Base-by-base conservation (phyloP, 1,139 yeast genomes). In the Nakaseomyces delphensis region DNA sequence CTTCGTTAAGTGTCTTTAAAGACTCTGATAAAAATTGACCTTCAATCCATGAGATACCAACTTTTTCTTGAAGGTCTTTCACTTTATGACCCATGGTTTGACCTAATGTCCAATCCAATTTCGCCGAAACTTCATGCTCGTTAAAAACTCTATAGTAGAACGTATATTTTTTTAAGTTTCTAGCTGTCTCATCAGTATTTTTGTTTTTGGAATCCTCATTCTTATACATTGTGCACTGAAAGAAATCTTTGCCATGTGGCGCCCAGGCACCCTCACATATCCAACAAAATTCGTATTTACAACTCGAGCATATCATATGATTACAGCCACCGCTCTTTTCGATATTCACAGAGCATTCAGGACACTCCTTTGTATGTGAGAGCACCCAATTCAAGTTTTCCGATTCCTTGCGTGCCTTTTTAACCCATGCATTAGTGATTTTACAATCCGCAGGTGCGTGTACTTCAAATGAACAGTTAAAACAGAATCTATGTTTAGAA, bases 301-400 rank as follows among this genome's bases (percentile, higher is more conserved):
- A 91, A 48, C 79, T 81, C 4, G 75, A 69, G 61, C 99, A 91
- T 0, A 79, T 74, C 96, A 91, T 89, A 64, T 91, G 98, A 64
- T 91, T 89, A 64, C 97, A 91, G 0, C 97, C 97, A 24, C 96
- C 97, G 58, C 82, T 83, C 58, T 89, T 83, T 55, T 84, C 87
- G 47, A 80, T 80, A 42, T 69, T 62, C 4, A 70, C 63, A 13
- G 60, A 57, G 51, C 75, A 71, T 48, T 62, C 65, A 1, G 93
- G 89, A 59, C 98, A 91, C 40, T 76, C 75, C 54, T 86, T 83
- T 2, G 98, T 87, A 60, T 91, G 80, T 3, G 85, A 80, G n/a
- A 78, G 72, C 28, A 91, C 79, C 97, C 97, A 91, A 54, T 82
- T 77, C 1, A 82, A 74, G 4, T 96, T 87, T 55, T 86, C 96